Evolutionary conservation across 345 rosid genomes (phyloP).

Genomic region (Eucalyptus virginea): DNA sequence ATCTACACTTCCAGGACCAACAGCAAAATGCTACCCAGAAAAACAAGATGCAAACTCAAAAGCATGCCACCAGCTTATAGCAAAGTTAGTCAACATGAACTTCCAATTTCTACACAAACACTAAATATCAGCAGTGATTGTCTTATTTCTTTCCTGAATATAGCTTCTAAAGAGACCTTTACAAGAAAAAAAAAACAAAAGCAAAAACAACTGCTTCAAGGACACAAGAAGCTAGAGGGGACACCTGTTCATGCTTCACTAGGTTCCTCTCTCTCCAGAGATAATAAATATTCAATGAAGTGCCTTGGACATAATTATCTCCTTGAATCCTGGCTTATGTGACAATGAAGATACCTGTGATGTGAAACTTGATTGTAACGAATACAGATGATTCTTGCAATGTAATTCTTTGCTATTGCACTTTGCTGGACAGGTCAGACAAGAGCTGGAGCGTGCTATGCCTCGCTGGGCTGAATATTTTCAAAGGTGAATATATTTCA

Average conservation of each 20-base stretch:
- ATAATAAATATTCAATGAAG: no score
- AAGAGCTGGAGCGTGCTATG: not conserved
- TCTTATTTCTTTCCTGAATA: not conserved
- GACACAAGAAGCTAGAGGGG: not conserved
- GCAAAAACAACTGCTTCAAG: not conserved
- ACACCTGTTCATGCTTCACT: not conserved
- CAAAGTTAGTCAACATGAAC: not conserved
- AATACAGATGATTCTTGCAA: not conserved
- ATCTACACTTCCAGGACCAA: not conserved
- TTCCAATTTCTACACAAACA: not conserved
- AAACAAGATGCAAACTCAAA: not conserved
- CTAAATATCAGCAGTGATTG: not conserved
- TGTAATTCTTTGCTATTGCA: not conserved
- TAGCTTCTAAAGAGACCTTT: not conserved
- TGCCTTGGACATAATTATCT: not conserved
- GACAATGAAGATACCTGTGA: not conserved
- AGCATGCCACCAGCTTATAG: not conserved
- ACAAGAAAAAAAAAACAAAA: not conserved
- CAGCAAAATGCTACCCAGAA: not conserved
- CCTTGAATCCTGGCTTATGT: not conserved
- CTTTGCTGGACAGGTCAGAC: not conserved
- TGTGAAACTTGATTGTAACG: not conserved
- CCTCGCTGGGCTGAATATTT: rapidly evolving
- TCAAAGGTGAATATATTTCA: not conserved
- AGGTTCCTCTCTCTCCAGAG: no score